These are phyloP conservation scores for Hymenoscyphus linearis DNA, from an alignment of 2,329 filamentous ascomycete species.

Conservation along the genomic window DNA sequence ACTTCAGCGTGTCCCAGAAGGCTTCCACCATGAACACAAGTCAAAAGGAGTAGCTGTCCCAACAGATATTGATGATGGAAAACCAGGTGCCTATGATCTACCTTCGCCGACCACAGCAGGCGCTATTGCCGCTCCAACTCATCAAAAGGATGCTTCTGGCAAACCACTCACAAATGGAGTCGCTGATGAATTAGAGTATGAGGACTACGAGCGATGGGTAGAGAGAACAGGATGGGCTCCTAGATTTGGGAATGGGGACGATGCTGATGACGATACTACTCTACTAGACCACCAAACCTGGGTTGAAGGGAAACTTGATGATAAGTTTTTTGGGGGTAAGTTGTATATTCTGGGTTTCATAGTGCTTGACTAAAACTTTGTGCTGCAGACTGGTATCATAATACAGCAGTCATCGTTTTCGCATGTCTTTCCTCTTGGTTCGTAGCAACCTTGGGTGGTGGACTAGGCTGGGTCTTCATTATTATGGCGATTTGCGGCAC, in stretches of 20 bases:
- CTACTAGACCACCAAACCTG: conserved; percentile 84
- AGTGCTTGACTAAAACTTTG: conserved; percentile 10
- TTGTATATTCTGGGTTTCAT: background rate
- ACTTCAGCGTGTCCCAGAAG: conserved; percentile 56
- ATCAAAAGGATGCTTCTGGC: conserved; percentile 43
- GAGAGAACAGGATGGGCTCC: conserved; percentile 80
- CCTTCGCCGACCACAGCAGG: conserved; percentile 68
- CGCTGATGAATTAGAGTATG: conserved; percentile 39
- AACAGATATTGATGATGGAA: conserved; percentile 73
- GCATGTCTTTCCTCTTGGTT: conserved; percentile 89
- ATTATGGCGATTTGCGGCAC: conserved; percentile 89
- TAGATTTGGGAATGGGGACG: conserved; percentile 64
- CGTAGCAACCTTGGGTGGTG: conserved; percentile 81
- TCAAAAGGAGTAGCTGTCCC: conserved; percentile 64
- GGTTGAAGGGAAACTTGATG: conserved; percentile 76
- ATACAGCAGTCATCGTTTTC: conserved; percentile 88
- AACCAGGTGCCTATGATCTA: conserved; percentile 66
- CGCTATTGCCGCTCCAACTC: conserved; percentile 48
- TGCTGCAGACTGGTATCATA: conserved; percentile 90
- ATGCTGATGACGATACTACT: conserved; percentile 50
- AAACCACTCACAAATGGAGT: conserved; percentile 45
- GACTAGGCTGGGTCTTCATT: conserved; percentile 87
- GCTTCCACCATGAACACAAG: conserved; percentile 55
- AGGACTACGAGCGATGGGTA: conserved; percentile 49
- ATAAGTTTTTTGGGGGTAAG: conserved; percentile 84